phyloP scores from a whole-genome alignment of 108 stramenopile genomes.

The Schizochytrium sp. region DNA sequence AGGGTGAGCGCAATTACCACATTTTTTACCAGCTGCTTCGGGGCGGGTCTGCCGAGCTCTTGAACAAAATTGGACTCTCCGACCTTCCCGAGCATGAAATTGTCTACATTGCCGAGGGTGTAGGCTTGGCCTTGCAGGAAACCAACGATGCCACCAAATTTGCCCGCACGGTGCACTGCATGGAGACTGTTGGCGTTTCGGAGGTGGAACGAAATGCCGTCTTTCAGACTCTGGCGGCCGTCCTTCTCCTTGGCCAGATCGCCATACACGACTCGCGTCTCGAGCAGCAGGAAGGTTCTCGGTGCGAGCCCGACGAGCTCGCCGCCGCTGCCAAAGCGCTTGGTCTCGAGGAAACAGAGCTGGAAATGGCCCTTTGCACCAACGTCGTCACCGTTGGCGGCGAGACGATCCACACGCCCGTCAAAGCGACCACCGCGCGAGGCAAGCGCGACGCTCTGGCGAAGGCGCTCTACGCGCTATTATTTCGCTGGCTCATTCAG shows the following conservation, averaged over 20 bases:
- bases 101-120: constrained; percentile 29
- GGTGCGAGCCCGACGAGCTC: background rate
- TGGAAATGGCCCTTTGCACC: constrained; percentile 66
- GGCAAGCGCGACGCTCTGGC: constrained; percentile 26
- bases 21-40: constrained; percentile 76
- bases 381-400: constrained; percentile 23
- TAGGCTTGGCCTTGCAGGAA: background rate
- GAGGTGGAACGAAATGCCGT: constrained; percentile 20
- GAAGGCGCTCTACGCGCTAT: constrained; percentile 39
- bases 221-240: constrained; percentile 25
- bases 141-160: constrained; percentile 74
- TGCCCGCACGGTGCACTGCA: constrained; percentile 54
- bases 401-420: background rate
- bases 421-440: background rate
- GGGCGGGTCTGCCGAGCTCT: constrained; percentile 44
- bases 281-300: background rate
- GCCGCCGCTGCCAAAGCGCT: constrained; percentile 61
- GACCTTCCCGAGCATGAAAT: background rate
- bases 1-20: constrained; percentile 84
- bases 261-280: background rate
- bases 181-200: constrained; percentile 35
- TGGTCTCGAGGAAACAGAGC: constrained; percentile 65
- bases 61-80: constrained; percentile 52
- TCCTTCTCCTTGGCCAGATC: constrained; percentile 16
- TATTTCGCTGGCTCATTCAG: constrained; percentile 41